Base-by-base conservation (phyloP, 257 asterid genomes). In the Solanum peruvianum region DNA sequence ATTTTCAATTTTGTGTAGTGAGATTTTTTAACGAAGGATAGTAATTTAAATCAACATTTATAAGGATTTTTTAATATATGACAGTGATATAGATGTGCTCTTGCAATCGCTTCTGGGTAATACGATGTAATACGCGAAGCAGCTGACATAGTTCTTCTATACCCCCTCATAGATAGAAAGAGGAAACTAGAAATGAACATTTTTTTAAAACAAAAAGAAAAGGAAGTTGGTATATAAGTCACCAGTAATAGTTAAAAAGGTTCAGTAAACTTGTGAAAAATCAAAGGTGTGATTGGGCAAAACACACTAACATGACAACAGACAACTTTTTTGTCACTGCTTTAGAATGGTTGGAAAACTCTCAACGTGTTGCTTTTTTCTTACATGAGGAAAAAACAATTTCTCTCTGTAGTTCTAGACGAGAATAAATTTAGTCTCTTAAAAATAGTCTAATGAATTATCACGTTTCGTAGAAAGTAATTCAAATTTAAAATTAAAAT, bases 321-420 rank as follows among this genome's bases (percentile, higher is more conserved):
- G 62, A 52, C 62, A 18, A 18, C 62, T 52, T 52, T 52, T 16
- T 52, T 23, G 62, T 52, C 62, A 52, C 62, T 52, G 62, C 20
- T 18, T 52, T 18, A 23, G 62, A 52, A 52, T 52, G 62, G n/a
- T 52, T 23, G 62, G 62, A 52, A 52, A 52, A 52, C n/a, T 52
- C 62, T 52, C 62, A 18, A 52, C 62, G 62, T 52, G 62, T 52
- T 23, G 62, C 20, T 52, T 52, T 52, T 3, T 52, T 10, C 62
- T 18, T 10, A 0, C 62, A 18, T 0, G 10, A 52, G n/a, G 62
- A 52, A 52, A 6, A 18, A 18, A 4, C 4, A 7, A 52, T 18
- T 52, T 52, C n/a, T 52, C 11, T 18, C 1, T 0, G 7, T 52
- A 18, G 2, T 18, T 52, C 0, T 18, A 52, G n/a, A 7, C 11